Conservation (phyloP, 2,329 filamentous ascomycete species). For the Aschersonia sp. region DNA sequence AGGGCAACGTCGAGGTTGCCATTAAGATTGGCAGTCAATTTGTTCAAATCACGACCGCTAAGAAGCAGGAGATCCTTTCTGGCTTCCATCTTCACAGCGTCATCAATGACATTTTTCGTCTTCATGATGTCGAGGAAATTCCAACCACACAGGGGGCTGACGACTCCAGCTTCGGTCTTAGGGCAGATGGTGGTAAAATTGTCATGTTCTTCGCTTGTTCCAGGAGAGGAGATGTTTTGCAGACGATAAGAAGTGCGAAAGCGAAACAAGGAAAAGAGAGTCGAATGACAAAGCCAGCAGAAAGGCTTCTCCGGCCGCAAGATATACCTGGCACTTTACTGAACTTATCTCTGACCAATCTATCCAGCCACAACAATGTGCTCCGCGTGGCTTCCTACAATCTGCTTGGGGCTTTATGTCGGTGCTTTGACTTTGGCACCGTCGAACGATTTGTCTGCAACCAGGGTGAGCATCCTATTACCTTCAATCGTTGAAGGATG, state of each 20-base stretch:
- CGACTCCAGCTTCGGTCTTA: constrained; percentile 51
- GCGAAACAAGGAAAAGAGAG: constrained; percentile 50
- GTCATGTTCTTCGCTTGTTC: constrained; percentile 60
- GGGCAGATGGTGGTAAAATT: constrained; percentile 55
- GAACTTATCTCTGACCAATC: constrained; percentile 52
- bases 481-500: background rate
- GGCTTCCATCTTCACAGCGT: constrained; percentile 46
- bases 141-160: constrained; percentile 46
- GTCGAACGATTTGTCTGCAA: constrained; percentile 47
- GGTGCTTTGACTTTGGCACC: constrained; percentile 52
- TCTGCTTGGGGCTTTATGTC: constrained; percentile 49
- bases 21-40: constrained; percentile 58
- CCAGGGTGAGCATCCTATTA: constrained; percentile 30
- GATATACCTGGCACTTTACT: constrained; percentile 57
- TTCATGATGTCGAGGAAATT: constrained; percentile 54
- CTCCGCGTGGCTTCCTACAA: constrained; percentile 54
- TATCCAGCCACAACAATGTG: constrained; percentile 45
- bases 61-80: constrained; percentile 54
- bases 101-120: constrained; percentile 56
- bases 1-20: constrained; percentile 54
- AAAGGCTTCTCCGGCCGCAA: constrained; percentile 52
- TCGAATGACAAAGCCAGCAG: constrained; percentile 44
- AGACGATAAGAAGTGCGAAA: constrained; percentile 49
- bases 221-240: constrained; percentile 47
- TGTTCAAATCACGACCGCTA: constrained; percentile 53